A percentile compares a stretch with the other conserved stretches of the same genome.
phyloP scores from a whole-genome alignment of 768 basidiomycete genomes.

The Mycena capillaripes region DNA sequence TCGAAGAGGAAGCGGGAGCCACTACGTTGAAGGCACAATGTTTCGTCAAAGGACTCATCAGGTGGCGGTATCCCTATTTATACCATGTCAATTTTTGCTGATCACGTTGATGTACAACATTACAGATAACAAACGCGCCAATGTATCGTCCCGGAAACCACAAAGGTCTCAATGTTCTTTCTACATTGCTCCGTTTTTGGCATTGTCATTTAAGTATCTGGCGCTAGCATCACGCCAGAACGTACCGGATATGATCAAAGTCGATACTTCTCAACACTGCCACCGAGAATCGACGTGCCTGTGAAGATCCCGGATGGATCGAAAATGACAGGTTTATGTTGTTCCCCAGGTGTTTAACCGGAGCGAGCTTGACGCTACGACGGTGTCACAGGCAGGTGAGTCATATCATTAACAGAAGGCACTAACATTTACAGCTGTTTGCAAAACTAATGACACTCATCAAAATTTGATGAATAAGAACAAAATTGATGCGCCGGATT shows the following conservation, averaged over 20 bases:
- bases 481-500: too few species aligned
- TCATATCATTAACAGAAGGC: constrained; percentile 4
- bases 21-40: constrained; percentile 21
- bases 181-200: constrained; percentile 1
- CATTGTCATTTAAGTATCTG: background rate
- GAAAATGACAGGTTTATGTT: background rate
- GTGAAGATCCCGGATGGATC: constrained; percentile 20
- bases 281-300: constrained; percentile 5
- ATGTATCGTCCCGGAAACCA: background rate
- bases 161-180: background rate
- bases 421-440: too few species aligned
- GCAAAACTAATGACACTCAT: too few species aligned
- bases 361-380: background rate
- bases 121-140: too few species aligned
- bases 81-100: constrained; percentile 6
- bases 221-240: background rate
- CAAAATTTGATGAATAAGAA: too few species aligned
- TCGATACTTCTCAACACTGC: constrained; percentile 7
- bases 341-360: background rate
- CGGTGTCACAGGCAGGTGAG: background rate
- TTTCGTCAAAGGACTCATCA: constrained; percentile 25
- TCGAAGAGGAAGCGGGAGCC: too few species aligned
- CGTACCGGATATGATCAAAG: constrained; percentile 4
- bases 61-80: constrained; percentile 4
- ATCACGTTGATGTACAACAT: background rate